Percentiles rank a stretch among this genome's conserved stretches.
phyloP scores from a whole-genome alignment of 106 monocot genomes.

The Iris macrosiphon region DNA sequence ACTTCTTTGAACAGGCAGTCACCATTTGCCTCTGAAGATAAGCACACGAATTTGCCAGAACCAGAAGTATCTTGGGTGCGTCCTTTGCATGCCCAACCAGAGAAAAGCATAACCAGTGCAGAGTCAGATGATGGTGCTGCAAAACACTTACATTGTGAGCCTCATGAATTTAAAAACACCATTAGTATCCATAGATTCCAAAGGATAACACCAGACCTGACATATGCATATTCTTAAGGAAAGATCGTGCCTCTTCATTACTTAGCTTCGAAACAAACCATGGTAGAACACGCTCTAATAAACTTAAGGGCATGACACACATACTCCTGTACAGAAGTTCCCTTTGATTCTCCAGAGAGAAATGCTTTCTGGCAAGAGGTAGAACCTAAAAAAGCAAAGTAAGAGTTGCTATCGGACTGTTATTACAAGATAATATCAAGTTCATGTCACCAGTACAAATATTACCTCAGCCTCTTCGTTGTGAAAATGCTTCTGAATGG shows the following conservation, averaged over 20 bases:
- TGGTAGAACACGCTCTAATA: conserved; percentile 91
- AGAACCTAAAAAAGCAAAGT: conserved; percentile 58
- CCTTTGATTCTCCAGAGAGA: conserved; percentile 66
- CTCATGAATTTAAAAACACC: not conserved
- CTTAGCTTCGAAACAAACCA: conserved; percentile 81
- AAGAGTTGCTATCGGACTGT: conserved; percentile 2
- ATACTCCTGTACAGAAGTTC: conserved; percentile 79
- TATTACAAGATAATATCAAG: not conserved
- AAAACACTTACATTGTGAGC: conserved; percentile 14
- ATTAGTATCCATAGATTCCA: too few species aligned
- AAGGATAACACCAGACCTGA: conserved; percentile 55
- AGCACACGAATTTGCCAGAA: conserved; percentile 54
- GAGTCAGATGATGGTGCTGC: conserved; percentile 74
- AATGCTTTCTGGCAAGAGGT: conserved; percentile 83
- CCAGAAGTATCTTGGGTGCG: conserved; percentile 42
- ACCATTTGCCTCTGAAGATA: conserved; percentile 27
- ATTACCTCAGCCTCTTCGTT: conserved; percentile 79
- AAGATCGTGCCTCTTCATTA: conserved; percentile 61
- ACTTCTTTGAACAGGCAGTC: conserved; percentile 16
- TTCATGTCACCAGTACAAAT: not conserved
- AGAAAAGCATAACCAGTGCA: conserved; percentile 84
- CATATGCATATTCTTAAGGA: conserved; percentile 80
- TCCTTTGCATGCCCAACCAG: conserved; percentile 98
- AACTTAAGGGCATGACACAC: conserved; percentile 91
- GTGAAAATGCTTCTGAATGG: conserved; percentile 85